phyloP scores from a whole-genome alignment of 208 protist genomes.

The Tetramitus jugosus region DNA sequence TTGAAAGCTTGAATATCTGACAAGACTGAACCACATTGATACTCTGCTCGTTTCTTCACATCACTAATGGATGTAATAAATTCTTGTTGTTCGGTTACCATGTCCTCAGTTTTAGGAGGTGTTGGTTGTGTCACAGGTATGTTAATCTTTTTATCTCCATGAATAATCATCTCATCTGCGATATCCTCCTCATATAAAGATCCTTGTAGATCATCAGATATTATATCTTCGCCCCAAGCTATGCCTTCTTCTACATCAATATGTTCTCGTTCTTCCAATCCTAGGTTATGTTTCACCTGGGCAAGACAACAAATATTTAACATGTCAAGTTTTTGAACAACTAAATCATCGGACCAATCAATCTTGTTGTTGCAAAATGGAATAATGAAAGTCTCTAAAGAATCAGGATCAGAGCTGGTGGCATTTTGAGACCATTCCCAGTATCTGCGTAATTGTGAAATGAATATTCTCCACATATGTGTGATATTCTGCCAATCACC shows the following conservation, averaged over 20 bases:
- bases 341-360: background rate
- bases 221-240: no score
- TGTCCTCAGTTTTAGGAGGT: background rate
- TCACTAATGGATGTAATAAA: background rate
- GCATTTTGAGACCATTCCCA: background rate
- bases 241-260: background rate
- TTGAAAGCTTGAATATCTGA: constrained; percentile 21
- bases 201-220: no score
- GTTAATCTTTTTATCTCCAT: background rate
- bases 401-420: no score
- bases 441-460: background rate
- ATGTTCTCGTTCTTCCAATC: background rate
- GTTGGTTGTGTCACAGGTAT: background rate
- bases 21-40: background rate
- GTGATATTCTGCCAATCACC: background rate
- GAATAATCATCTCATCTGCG: background rate
- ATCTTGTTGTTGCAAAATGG: background rate
- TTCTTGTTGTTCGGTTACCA: background rate
- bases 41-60: background rate
- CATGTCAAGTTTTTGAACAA: constrained; percentile 20
- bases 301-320: constrained; percentile 6
- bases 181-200: constrained; percentile 1
- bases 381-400: background rate
- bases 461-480: background rate
- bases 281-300: background rate